Base-by-base conservation (phyloP, 2,329 filamentous ascomycete species). In the Nigrograna mackinnonii region DNA sequence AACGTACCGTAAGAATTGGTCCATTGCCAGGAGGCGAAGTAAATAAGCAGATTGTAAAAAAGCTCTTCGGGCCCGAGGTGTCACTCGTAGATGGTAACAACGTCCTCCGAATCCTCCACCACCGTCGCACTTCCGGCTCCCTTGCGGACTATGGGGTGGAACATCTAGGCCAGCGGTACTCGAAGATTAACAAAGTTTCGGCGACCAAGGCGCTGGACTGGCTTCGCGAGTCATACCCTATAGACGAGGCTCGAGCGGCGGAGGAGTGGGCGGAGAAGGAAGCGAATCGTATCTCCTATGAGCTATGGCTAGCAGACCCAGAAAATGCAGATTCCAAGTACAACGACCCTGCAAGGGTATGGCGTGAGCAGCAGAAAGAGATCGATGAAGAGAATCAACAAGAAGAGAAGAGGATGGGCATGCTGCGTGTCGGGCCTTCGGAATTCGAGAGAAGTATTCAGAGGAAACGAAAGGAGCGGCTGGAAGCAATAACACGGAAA, bases 181-280 rank as follows among this genome's bases (percentile, higher is more conserved):
- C 50, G 7, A 52, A 60, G 32, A 52, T 66, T n/a, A 60, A 45
- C 32, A 50, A 55, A 3, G 54, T 54, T 0, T 47, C 56, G 3
- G 63, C 62, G 2, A 39, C 62, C 14, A 62, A 61, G 21, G 69
- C 56, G 4, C 44, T 71, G 18, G 53, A 60, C 19, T 70, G 64
- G 58, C 51, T 71, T 35, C 63, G 69, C 12, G 47, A 64, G 5
- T 42, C 44, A 11, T 65, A 58, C 37, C 69, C 69, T n/a, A 55
- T 70, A 21, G 68, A 71, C 46, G 69, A 71, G 39, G 67, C 68
- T 35, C 57, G 60, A 2, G 67, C 67, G 12, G 69, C 69, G 7
- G 60, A 67, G 37, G 61, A 64, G 40, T 71, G 67, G 66, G 66
- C 66, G 5, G 63, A 68, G 49, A 58, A 52, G 31, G 67, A 70